Evolutionary conservation across 2,329 filamentous ascomycete species (phyloP), one percentile per base, ranked within the genome.

Genomic region (Penicillium brevicompactum): DNA sequence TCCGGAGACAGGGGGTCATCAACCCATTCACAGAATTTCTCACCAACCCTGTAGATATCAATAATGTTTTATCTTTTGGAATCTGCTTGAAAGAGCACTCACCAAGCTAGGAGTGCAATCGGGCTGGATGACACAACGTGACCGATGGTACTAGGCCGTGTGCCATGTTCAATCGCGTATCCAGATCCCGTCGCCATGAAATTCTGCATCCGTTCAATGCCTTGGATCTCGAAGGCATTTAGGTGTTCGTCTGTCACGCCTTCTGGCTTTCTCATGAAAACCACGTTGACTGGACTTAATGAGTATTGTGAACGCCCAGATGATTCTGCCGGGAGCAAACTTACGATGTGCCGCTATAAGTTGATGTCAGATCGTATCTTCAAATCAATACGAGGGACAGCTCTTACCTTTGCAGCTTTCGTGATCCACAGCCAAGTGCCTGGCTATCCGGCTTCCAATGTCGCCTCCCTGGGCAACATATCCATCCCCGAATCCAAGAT

Each of bases 1-100:
- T 71, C 54, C 8, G 65, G 50, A 1, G 68, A 45, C 10, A 73
- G 63, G 1, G 70, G 63, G 1, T 69, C 61, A 32, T 75, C 73
- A 1, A 67, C 68, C 73, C 73, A 76, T 50, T 72, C 66, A 21
- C 72, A 53, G 40, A 69, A 72, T 27, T 74, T 76, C 50, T 76
- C 73, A 10, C 72, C 73, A 49, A 73, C 56, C 72, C 78, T 80
- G 47, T 1, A 6, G 2, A 34, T 1, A 22, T 61, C 8, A 58
- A 38, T 21, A 30, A 16, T 45, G 21, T 8, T 5, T 3, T 9
- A 27, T 18, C 8, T 46, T 7, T 11, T 1, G 10, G 5, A 11
- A 45, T 18, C 11, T 3, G 16, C 2, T 5, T 7, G 4, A 14
- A 3, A 21, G 11, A 4, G 1, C 9, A 32, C 62, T 57, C 50